These are phyloP conservation scores for Ophiosphaerella narmari DNA, from an alignment of 2,329 filamentous ascomycete genomes.

Conservation along the genomic window DNA sequence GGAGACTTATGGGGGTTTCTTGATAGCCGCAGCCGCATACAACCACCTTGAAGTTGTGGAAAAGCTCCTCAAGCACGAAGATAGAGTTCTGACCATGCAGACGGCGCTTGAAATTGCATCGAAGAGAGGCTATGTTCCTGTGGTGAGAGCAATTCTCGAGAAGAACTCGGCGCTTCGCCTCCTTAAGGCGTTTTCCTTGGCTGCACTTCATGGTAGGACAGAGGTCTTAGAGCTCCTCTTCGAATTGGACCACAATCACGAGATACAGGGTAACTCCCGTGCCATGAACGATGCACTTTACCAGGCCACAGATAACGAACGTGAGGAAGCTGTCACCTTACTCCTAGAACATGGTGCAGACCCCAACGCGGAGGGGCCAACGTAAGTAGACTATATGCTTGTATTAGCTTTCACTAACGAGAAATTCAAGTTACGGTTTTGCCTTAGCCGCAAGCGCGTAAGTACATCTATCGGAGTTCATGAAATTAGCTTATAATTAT, in stretches of 20 bases:
- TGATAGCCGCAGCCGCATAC: conserved; percentile 28
- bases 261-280: not conserved
- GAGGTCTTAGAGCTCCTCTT: conserved; percentile 20
- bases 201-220: conserved; percentile 22
- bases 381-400: conserved; percentile 8
- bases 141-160: conserved; percentile 22
- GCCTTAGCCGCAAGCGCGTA: conserved; percentile 23
- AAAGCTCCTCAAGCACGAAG: conserved; percentile 20
- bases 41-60: conserved; percentile 25
- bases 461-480: not conserved
- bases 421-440: conserved; percentile 15
- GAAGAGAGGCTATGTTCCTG: conserved; percentile 19
- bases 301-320: conserved; percentile 24
- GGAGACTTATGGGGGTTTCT: conserved; percentile 23
- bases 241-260: not conserved
- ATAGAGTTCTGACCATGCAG: conserved; percentile 19
- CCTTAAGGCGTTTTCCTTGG: conserved; percentile 24
- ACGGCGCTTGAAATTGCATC: conserved; percentile 25
- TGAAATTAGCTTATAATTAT: not conserved
- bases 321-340: conserved; percentile 21
- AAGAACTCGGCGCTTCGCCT: conserved; percentile 15
- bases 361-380: conserved; percentile 24
- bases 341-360: conserved; percentile 23
- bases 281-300: conserved; percentile 21
- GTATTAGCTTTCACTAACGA: conserved; percentile 2